Percentiles rank a stretch among this genome's conserved stretches.
phyloP scores from a whole-genome alignment of 257 asterid genomes.

The Eucommia ulmoides region DNA sequence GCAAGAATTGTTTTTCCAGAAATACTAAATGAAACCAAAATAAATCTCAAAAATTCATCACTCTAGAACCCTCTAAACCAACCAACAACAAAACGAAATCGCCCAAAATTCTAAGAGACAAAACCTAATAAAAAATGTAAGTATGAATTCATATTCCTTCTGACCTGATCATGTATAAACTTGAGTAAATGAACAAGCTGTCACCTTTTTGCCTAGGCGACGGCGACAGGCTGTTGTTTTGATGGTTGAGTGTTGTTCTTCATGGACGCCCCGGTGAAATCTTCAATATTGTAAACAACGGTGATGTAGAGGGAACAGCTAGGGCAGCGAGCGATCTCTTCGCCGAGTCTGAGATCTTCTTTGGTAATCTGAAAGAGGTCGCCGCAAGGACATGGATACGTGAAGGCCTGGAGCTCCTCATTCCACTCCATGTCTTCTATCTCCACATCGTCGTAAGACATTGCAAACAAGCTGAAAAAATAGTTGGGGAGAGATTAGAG shows the following conservation, averaged over 20 bases:
- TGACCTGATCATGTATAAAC: too few species aligned
- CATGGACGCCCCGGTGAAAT: slow-evolving; percentile 32
- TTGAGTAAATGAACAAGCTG: too few species aligned
- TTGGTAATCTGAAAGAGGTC: slow-evolving; percentile 82
- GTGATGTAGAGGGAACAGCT: slow-evolving; percentile 88
- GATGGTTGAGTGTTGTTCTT: slow-evolving; percentile 31
- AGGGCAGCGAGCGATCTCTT: slow-evolving; percentile 90
- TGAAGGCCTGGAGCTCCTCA: slow-evolving; percentile 59
- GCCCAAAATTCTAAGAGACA: too few species aligned
- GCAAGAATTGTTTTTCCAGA: too few species aligned
- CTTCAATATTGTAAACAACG: slow-evolving; percentile 71
- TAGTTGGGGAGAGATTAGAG: too few species aligned
- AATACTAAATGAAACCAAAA: too few species aligned
- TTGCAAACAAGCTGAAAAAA: too few species aligned
- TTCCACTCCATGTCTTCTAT: slow-evolving; percentile 99
- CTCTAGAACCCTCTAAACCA: too few species aligned
- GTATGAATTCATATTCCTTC: too few species aligned
- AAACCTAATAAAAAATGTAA: too few species aligned
- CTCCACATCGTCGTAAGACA: slow-evolving; percentile 97
- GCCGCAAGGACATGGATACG: slow-evolving; percentile 94
- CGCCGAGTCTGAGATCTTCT: slow-evolving; percentile 73
- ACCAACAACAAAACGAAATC: too few species aligned
- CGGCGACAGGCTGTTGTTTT: slow-evolving; percentile 54
- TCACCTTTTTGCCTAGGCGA: slow-evolving; percentile 56
- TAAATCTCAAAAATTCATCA: too few species aligned